phyloP scores from a whole-genome alignment of 2,329 filamentous ascomycete species.

The Reticulascus tulasneorum region DNA sequence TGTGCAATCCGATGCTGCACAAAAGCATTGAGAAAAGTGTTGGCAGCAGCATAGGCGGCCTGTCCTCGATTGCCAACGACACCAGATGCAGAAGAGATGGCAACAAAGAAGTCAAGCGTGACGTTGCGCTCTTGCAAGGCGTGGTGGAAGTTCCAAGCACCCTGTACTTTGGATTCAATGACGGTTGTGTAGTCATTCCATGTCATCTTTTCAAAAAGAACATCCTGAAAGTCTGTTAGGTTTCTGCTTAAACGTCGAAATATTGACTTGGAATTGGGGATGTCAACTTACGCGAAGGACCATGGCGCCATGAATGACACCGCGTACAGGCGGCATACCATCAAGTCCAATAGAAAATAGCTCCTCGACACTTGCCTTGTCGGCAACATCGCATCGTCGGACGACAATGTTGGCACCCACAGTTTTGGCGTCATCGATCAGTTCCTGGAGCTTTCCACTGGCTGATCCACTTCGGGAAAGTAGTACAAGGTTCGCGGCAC shows the following conservation, averaged over 20 bases:
- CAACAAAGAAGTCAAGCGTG: conserved; percentile 49
- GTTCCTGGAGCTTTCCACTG: conserved; percentile 26
- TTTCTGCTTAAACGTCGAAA: neutral
- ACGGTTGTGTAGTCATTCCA: conserved; percentile 43
- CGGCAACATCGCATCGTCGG: conserved; percentile 45
- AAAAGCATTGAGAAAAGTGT: conserved; percentile 41
- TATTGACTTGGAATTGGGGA: accelerated
- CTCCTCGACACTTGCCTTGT: conserved; percentile 19
- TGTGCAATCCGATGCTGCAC: conserved; percentile 34
- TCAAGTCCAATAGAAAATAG: conserved; percentile 16
- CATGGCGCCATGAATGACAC: conserved; percentile 43
- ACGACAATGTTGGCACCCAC: conserved; percentile 41
- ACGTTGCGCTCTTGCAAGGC: conserved; percentile 27
- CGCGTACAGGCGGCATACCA: conserved; percentile 33
- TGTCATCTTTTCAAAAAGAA: conserved; percentile 50
- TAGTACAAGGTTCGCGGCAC: conserved; percentile 43
- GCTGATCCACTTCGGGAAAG: conserved; percentile 43
- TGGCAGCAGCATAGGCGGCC: conserved; percentile 49
- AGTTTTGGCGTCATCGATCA: conserved; percentile 34
- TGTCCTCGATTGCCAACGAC: conserved; percentile 49
- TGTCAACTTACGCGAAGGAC: conserved; percentile 25
- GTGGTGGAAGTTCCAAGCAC: conserved; percentile 51
- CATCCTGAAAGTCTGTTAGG: conserved; percentile 27
- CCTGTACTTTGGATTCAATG: conserved; percentile 47
- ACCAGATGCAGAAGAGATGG: conserved; percentile 49